Evolutionary conservation across 1,284 basidiomycete species (phyloP).

Genomic region (Singerocomus inundabilis): DNA sequence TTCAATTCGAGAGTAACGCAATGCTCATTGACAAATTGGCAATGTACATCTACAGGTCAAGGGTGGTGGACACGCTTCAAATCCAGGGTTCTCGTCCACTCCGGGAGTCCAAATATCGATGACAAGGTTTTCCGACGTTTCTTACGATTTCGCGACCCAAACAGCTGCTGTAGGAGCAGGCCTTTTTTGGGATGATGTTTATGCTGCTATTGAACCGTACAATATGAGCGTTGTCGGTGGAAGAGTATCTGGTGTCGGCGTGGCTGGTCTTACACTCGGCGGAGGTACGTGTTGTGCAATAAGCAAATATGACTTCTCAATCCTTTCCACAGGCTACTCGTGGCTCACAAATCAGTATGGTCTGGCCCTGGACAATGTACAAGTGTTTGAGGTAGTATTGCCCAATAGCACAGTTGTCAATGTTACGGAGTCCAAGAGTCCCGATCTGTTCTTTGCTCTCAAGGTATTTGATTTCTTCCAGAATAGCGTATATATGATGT

Average conservation of each 20-base stretch:
- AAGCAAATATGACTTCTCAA: no score
- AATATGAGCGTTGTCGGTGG: conserved; percentile 42
- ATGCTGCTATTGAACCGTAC: conserved; percentile 42
- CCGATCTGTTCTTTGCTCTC: conserved; percentile 46
- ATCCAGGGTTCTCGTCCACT: conserved; percentile 33
- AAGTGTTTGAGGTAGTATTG: no score
- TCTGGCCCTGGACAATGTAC: no score
- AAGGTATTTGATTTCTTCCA: conserved; percentile 30
- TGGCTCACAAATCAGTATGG: no score
- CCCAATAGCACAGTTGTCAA: no score
- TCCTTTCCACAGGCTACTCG: no score
- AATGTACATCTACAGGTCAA: conserved; percentile 12
- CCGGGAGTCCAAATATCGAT: conserved; percentile 12
- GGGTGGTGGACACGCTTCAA: conserved; percentile 43
- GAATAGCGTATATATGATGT: background rate
- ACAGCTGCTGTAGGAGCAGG: conserved; percentile 50
- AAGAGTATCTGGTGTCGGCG: conserved; percentile 43
- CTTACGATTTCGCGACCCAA: conserved; percentile 28
- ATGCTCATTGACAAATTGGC: background rate
- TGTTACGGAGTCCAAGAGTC: conserved; percentile 18
- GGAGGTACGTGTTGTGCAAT: conserved; percentile 35
- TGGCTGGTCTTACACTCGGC: conserved; percentile 36
- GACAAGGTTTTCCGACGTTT: conserved; percentile 12
- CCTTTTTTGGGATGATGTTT: conserved; percentile 43
- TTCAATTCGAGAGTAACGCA: background rate